Base-by-base conservation (phyloP, 768 basidiomycete genomes). In the Lactarius psammicola region DNA sequence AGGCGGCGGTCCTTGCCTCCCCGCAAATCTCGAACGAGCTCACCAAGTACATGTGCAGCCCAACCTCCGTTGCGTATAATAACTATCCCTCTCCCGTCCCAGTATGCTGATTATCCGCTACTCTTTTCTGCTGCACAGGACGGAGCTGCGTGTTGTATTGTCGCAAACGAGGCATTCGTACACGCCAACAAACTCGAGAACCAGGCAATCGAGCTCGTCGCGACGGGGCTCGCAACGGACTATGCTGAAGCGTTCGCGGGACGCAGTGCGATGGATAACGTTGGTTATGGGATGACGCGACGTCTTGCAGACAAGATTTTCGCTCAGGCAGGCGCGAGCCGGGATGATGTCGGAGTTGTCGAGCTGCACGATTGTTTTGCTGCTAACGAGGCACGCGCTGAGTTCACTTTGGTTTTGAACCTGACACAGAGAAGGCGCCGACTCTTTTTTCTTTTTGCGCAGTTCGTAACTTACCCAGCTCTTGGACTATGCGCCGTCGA, bases 291-390 rank as follows among this genome's bases (percentile, higher is more conserved):
- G 60, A 94, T 94, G 90, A 82, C 89, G 3, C 86, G 87, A 71
- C 76, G 76, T 23, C 84, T 84, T 54, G 86, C 91, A 3, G 84
- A 91, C 71, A 78, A 85, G 59, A 88, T 86, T 1, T 92, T n/a
- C 73, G 76, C 77, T 46, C 80, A 88, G 53, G 90, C 92, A 88
- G 87, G n/a, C 0, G 73, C 85, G 69, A 89, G 79, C 5, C 78
- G 91, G 51, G 85, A 90, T 64, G 82, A 88, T 63, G 87, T 94
- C 18, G 89, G 89, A 23, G 90, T 94, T 0, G 77, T 94, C 9
- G 92, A 95, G 74, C 79, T 94, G 13, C 93, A 94, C 67, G 93
- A 94, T 71, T 94, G 93, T 73, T 94, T 94, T 74, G 83, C 90
- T 63, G 81, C 89, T 10, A 90, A 93, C 71, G 92, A 94, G 81